Evolutionary conservation across 306 rosid genomes (phyloP), one percentile per base, ranked within the genome.

Genomic region (Arachis hypogaea): DNA sequence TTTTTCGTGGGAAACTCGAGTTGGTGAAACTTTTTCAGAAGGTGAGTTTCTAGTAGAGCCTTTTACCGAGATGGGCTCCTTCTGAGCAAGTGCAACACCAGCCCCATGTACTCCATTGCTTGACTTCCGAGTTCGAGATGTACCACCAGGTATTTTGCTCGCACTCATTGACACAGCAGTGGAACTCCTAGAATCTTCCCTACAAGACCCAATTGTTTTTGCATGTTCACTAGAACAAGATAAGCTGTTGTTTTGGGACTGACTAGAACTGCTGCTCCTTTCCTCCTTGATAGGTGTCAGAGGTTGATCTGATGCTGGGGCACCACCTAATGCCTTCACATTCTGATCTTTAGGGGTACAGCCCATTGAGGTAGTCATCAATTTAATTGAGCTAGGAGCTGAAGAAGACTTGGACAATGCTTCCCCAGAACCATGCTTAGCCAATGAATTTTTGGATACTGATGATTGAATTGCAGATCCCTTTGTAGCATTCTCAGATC

Each of bases 201-300:
- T 86, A 69, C 84, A 84, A 63, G 83, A 69, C 41, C 89, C 96
- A 62, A 82, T 80, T 60, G 87, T 72, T 81, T 83, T 90, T 12
- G 86, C 85, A 66, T 87, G 92, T 54, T 93, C 98, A 70, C 85
- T 90, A 11, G 92, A 91, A 85, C 88, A 91, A 52, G 98, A 90
- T 67, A 87, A 85, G 78, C 98, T 90, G 76, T 90, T 93, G 80
- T 87, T 92, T 66, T 93, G 94, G 59, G 98, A 90, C 79, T 88
- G 96, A 83, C 98, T 90, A 69, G 98, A 93, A 70, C 97, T 82
- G 79, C 98, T 87, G 78, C 97, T 93, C 76, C 75, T 86, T 75
- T 90, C 98, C 80, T 93, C 98, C 87, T 78, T 90, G 14, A 73
- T 84, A 30, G 90, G 77, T 8, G 90, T 78, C 77, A 78, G 71